Evolutionary conservation across 306 rosid genomes (phyloP), one percentile per base, ranked within the genome.

Genomic region (Fragaria ananassa): DNA sequence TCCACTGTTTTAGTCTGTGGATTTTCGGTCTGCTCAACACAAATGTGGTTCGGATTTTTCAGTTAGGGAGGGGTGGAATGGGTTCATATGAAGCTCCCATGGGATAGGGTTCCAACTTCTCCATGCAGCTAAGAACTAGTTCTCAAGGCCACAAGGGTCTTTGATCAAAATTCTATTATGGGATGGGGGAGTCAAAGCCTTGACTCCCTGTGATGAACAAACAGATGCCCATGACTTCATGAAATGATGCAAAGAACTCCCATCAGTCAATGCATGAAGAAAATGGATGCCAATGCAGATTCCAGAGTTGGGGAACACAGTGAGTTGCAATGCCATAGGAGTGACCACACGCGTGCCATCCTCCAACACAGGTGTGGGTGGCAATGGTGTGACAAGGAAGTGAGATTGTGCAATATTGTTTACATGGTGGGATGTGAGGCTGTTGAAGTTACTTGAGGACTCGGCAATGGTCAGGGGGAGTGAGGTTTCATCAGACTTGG

Each of bases 161-260:
- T 54, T 54, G 5, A n/a, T n/a, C 60, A 54, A n/a, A n/a, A 2
- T 25, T 54, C 60, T 54, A n/a, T 54, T n/a, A 54, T 54, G 60
- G 12, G 60, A 54, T 54, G 60, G 27, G 27, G 27, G 60, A 54
- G 60, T 19, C 57, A 54, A n/a, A n/a, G 60, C 11, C 27, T 54
- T 2, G 60, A 54, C 60, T 6, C 27, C 27, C n/a, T 54, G 60
- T 54, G 27, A 54, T 54, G 8, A 7, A 53, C 58, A 19, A n/a
- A 54, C 60, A 54, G 60, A 54, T 19, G 60, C 60, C 60, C 60
- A 54, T 54, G 60, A 54, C 60, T 54, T 19, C 60, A 54, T 54
- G 60, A 54, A 54, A 54, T 54, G 60, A 54, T 54, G 60, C 12
- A 54, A 54, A 8, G 60, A 19, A n/a, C 60, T 54, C 60, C 27